These are phyloP conservation scores for Chlorophyllum brunneum DNA, from an alignment of 768 basidiomycete genomes.

Conservation along the genomic window DNA sequence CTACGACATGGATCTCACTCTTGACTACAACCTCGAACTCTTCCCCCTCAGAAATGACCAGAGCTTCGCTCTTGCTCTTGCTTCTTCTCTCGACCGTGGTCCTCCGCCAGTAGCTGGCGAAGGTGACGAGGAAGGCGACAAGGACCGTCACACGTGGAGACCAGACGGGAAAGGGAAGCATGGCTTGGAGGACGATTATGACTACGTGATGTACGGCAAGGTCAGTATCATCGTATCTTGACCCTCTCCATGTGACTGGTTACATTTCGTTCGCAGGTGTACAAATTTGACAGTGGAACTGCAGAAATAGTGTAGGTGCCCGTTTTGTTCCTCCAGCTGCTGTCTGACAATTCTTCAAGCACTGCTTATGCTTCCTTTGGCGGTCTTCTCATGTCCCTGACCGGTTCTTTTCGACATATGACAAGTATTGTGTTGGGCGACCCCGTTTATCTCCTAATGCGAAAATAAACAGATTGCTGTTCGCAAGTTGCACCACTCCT, in stretches of 20 bases:
- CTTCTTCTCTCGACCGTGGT: conserved; percentile 69
- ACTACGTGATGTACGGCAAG: conserved; percentile 99
- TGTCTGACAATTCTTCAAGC: conserved; percentile 35
- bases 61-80: conserved; percentile 81
- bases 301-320: conserved; percentile 77
- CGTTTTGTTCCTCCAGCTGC: background rate
- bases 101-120: conserved; percentile 43
- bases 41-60: conserved; percentile 69
- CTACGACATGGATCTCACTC: conserved; percentile 86
- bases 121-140: conserved; percentile 56
- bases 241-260: background rate
- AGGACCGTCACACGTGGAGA: conserved; percentile 78
- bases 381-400: conserved; percentile 89
- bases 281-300: conserved; percentile 90
- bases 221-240: conserved; percentile 35
- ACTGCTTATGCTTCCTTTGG: conserved; percentile 97
- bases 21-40: conserved; percentile 93
- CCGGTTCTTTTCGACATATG: conserved; percentile 91
- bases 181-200: conserved; percentile 92
- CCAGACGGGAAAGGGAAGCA: conserved; percentile 78
- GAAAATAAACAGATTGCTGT: conserved; percentile 43
- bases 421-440: conserved; percentile 90
- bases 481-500: no score
- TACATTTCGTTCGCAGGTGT: conserved; percentile 55
- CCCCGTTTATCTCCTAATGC: conserved; percentile 84